These are phyloP conservation scores for Quercus bicolor DNA, from an alignment of 306 rosid species.

Conservation along the genomic window DNA sequence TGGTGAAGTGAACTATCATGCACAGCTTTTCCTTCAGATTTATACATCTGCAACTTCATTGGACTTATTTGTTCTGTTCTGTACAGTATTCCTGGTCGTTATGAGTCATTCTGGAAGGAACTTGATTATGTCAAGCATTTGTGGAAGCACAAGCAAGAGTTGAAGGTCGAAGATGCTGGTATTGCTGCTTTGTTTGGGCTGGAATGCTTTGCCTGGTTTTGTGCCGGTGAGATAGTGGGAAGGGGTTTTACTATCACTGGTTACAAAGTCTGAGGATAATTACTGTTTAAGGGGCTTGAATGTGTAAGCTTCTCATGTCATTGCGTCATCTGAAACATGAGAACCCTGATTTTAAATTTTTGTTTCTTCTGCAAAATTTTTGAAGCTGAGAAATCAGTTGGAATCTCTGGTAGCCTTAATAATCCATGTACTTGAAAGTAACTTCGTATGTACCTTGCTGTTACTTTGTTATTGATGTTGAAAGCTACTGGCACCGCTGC, in stretches of 20 bases:
- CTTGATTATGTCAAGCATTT: constrained; percentile 68
- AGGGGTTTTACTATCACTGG: constrained; percentile 93
- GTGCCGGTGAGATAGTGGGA: constrained; percentile 82
- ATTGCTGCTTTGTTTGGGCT: constrained; percentile 89
- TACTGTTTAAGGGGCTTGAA: constrained; percentile 32
- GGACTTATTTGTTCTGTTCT: constrained; percentile 13
- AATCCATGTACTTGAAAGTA: constrained; percentile 64
- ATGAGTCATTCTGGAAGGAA: constrained; percentile 73
- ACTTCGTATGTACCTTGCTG: constrained; percentile 37
- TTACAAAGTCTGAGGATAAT: constrained; percentile 53
- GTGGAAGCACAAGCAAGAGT: constrained; percentile 73
- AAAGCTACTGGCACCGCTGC: constrained; percentile 25
- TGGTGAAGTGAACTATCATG: neutral
- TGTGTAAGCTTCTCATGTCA: constrained; percentile 31
- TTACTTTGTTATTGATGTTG: constrained; percentile 28
- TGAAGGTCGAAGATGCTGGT: constrained; percentile 89
- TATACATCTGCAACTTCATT: neutral
- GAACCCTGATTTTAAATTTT: constrained; percentile 44
- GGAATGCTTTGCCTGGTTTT: constrained; percentile 82
- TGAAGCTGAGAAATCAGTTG: constrained; percentile 44
- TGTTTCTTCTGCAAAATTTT: constrained; percentile 35
- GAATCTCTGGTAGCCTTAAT: constrained; percentile 51
- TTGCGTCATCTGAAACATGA: constrained; percentile 34
- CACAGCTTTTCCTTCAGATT: neutral
- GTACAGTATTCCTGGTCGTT: constrained; percentile 76